Percentiles rank a stretch among this genome's conserved stretches.
Conservation (phyloP, 257 asterid genomes). For the Lavandula angustifolia region DNA sequence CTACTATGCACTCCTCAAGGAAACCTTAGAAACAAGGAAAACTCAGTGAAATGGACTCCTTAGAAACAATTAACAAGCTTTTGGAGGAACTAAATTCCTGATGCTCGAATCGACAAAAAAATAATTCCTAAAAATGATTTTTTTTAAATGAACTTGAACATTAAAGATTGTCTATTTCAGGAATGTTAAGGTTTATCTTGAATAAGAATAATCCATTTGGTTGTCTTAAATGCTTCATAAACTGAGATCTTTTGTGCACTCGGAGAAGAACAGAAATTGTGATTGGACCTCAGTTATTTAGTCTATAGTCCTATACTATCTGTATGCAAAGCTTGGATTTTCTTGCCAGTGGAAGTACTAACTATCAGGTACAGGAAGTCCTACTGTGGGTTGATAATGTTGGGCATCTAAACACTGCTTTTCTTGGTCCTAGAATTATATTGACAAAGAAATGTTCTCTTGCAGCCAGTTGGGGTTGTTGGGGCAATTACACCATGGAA, state of each 20-base stretch:
- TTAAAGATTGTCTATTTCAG: not conserved
- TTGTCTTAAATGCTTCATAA: constrained; percentile 4
- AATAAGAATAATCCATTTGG: constrained; percentile 1
- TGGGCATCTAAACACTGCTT: constrained; percentile 15
- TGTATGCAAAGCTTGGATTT: not conserved
- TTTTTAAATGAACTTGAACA: constrained; percentile 7
- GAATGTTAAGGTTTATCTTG: not conserved
- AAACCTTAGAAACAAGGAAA: constrained; percentile 6
- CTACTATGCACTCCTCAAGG: constrained; percentile 15
- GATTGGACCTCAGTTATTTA: constrained; percentile 1
- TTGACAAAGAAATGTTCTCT: constrained; percentile 29
- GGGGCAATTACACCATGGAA: constrained; percentile 99
- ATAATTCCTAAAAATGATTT: not conserved
- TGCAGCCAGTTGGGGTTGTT: constrained; percentile 98
- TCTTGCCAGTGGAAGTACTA: constrained; percentile 16
- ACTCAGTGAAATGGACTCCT: not conserved
- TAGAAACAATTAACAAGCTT: not conserved
- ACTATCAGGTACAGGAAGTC: constrained; percentile 3
- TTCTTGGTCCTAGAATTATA: constrained; percentile 11
- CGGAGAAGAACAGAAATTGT: constrained; percentile 2
- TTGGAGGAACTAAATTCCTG: constrained; percentile 14
- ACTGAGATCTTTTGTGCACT: constrained; percentile 2
- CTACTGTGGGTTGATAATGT: constrained; percentile 17
- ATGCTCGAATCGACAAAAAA: not conserved
- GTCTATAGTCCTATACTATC: not conserved